A percentile compares a stretch with the other conserved stretches of the same genome.
Conservation (phyloP, 371 early-diverging fungal genomes). For the Mucor lusitanicus region DNA sequence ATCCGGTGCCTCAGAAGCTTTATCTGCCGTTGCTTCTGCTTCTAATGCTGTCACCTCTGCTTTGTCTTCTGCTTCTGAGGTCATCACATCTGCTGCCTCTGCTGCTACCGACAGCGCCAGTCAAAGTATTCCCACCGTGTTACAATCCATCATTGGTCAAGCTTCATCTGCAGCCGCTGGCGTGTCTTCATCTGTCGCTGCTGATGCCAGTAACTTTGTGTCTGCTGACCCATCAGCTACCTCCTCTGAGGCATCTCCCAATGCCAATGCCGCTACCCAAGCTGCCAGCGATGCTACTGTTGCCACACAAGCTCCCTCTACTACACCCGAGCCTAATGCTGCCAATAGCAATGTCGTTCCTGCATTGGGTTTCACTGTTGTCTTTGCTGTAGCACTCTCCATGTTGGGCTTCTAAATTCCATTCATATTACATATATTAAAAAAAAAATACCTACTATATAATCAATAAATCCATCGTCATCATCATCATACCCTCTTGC, state of each 20-base stretch:
- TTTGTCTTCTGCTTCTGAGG: constrained; percentile 1
- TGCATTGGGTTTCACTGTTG: constrained; percentile 4
- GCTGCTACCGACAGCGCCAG: background rate
- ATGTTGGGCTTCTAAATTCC: constrained; percentile 2
- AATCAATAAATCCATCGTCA: background rate
- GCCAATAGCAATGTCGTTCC: background rate
- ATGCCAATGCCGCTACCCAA: background rate
- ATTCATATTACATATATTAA: background rate
- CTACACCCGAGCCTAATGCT: constrained; percentile 4
- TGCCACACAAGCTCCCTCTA: background rate
- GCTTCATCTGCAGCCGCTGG: background rate
- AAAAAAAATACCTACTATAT: background rate
- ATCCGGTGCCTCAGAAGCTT: background rate
- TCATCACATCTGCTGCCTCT: background rate
- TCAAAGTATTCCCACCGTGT: background rate
- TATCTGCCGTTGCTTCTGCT: background rate
- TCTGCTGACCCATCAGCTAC: background rate
- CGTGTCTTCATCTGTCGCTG: background rate
- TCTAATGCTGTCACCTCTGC: background rate
- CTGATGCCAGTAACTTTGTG: background rate
- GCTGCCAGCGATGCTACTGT: background rate
- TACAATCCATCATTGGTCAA: background rate
- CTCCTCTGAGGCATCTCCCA: background rate
- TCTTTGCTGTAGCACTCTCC: constrained; percentile 9
- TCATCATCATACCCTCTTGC: background rate